phyloP scores from a whole-genome alignment of 148 eudicot species.

The Beta vulgaris region DNA sequence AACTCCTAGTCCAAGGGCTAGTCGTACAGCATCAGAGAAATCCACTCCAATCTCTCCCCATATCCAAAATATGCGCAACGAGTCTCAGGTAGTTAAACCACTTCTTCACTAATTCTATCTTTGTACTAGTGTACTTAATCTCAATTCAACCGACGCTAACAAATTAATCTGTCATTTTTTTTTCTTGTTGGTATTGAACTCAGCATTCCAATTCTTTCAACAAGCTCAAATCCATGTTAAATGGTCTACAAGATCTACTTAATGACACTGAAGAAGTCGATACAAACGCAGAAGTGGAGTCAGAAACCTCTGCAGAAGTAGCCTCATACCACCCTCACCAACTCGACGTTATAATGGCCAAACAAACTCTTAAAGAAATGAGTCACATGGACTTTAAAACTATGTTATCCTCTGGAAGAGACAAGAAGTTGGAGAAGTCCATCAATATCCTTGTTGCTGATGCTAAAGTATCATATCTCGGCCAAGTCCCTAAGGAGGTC shows the following conservation, averaged over 20 bases:
- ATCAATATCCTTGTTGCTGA: conserved; percentile 25
- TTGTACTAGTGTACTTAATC: background rate
- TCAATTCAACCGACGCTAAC: background rate
- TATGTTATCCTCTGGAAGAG: conserved; percentile 22
- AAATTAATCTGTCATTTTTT: background rate
- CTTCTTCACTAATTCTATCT: background rate
- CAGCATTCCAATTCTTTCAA: conserved; percentile 36
- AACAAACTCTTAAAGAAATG: conserved; percentile 37
- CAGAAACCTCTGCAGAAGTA: background rate
- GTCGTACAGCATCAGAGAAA: conserved; percentile 8
- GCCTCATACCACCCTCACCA: conserved; percentile 28
- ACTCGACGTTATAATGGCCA: conserved; percentile 42
- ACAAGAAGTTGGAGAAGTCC: conserved; percentile 32
- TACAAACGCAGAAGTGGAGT: conserved; percentile 5
- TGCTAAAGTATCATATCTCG: conserved; percentile 8
- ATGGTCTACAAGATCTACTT: conserved; percentile 31
- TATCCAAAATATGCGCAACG: conserved; percentile 7
- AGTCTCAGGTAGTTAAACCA: conserved; percentile 12
- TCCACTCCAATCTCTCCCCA: conserved; percentile 10
- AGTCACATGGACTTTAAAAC: conserved; percentile 21
- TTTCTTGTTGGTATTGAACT: background rate
- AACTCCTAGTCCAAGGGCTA: conserved; percentile 5
- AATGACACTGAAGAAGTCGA: conserved; percentile 15
- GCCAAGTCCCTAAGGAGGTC: conserved; percentile 9
- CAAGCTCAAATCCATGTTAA: conserved; percentile 36